phyloP scores from a whole-genome alignment of 2,329 filamentous ascomycete genomes.

The Ceratocystis eucalypticola region DNA sequence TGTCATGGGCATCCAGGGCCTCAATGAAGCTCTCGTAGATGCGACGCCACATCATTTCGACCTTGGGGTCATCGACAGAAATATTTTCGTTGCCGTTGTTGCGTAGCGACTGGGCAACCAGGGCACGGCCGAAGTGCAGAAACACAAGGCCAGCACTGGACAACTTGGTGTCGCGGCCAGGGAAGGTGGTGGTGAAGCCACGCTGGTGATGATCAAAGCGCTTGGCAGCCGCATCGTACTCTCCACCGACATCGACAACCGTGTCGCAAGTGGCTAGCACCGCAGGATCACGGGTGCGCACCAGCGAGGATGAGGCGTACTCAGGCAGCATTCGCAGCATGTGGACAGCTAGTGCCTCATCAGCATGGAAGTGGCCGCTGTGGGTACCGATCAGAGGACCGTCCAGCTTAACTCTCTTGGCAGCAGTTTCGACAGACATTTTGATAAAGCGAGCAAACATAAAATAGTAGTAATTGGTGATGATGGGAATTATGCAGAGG shows the following conservation, averaged over 20 bases:
- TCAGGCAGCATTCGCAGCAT: slow-evolving; percentile 80
- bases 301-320: slow-evolving; percentile 59
- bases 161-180: slow-evolving; percentile 71
- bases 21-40: slow-evolving; percentile 90
- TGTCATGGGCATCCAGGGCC: slow-evolving; percentile 94
- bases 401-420: slow-evolving; percentile 70
- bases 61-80: slow-evolving; percentile 48
- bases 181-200: slow-evolving; percentile 74
- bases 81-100: slow-evolving; percentile 27
- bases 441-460: slow-evolving; percentile 30
- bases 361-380: slow-evolving; percentile 97
- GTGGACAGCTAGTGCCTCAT: slow-evolving; percentile 92
- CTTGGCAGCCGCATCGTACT: slow-evolving; percentile 63
- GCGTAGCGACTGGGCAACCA: slow-evolving; percentile 49
- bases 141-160: slow-evolving; percentile 90
- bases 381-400: slow-evolving; percentile 67
- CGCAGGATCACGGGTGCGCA: slow-evolving; percentile 76
- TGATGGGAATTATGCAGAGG: neutral
- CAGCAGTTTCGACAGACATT: slow-evolving; percentile 52
- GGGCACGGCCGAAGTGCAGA: slow-evolving; percentile 80
- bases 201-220: slow-evolving; percentile 98
- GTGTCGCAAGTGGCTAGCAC: slow-evolving; percentile 74
- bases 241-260: slow-evolving; percentile 93
- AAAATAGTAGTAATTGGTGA: neutral
- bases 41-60: slow-evolving; percentile 69